A percentile compares a stretch with the other conserved stretches of the same genome.
Conservation (phyloP, 2,329 filamentous ascomycete species). For the Microsporum audouinii region DNA sequence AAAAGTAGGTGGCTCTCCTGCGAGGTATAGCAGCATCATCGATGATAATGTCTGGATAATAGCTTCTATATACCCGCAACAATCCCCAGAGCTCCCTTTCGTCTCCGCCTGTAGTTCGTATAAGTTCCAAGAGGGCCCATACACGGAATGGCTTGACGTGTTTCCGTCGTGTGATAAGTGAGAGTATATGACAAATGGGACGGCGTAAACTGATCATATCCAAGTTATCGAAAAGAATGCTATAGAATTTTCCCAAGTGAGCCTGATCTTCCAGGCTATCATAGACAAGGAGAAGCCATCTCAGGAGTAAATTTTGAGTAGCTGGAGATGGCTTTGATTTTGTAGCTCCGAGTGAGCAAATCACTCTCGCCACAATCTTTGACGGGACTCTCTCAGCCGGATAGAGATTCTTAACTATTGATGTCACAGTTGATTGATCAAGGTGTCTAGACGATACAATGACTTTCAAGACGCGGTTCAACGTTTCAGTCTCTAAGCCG, state of each 20-base stretch:
- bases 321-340: constrained; percentile 60
- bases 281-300: constrained; percentile 68
- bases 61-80: constrained; percentile 75
- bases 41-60: constrained; percentile 79
- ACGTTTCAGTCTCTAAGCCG: constrained; percentile 51
- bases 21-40: constrained; percentile 47
- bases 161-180: constrained; percentile 64
- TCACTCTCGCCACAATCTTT: constrained; percentile 51
- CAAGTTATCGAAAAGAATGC: constrained; percentile 67
- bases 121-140: constrained; percentile 52
- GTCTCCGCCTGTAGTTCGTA: constrained; percentile 45
- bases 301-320: constrained; percentile 59
- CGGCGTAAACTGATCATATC: constrained; percentile 68
- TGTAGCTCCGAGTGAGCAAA: constrained; percentile 67
- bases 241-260: constrained; percentile 58
- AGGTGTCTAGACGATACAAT: constrained; percentile 56
- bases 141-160: constrained; percentile 79
- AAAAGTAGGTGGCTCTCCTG: constrained; percentile 25
- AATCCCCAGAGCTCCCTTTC: constrained; percentile 65
- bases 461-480: constrained; percentile 55
- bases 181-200: constrained; percentile 62
- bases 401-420: constrained; percentile 63
- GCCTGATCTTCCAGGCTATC: constrained; percentile 55
- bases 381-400: constrained; percentile 54
- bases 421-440: constrained; percentile 62